phyloP scores from a whole-genome alignment of 768 basidiomycete species.

The Panaeolus cyanescens region DNA sequence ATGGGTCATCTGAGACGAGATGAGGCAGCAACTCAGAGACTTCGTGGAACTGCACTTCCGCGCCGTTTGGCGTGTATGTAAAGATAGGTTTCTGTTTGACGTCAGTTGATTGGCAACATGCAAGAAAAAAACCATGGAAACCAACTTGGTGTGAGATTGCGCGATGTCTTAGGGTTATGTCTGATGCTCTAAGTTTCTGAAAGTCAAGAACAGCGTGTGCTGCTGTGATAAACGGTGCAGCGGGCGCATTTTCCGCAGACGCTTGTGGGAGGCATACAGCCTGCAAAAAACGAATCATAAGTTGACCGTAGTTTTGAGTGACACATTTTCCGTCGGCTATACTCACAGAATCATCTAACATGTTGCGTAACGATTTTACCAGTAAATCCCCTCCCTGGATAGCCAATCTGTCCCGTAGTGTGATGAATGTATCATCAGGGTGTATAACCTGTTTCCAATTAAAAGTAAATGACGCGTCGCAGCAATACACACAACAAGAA shows the following conservation, averaged over 20 bases:
- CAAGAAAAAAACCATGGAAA: constrained; percentile 1
- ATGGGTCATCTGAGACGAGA: not conserved
- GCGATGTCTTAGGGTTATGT: constrained; percentile 55
- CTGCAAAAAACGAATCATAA: constrained; percentile 35
- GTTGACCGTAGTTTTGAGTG: not conserved
- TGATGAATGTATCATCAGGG: constrained; percentile 48
- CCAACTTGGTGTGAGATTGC: constrained; percentile 72
- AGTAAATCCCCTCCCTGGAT: constrained; percentile 67
- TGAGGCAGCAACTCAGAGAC: not conserved
- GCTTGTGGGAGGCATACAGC: constrained; percentile 51
- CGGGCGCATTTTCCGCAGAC: constrained; percentile 31
- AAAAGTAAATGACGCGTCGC: not conserved
- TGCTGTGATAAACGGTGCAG: constrained; percentile 62
- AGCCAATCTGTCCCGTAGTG: constrained; percentile 62
- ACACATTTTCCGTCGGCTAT: constrained; percentile 3
- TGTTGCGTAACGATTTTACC: constrained; percentile 66
- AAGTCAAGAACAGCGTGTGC: constrained; percentile 60
- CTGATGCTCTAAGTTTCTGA: constrained; percentile 51
- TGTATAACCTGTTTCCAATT: constrained; percentile 49
- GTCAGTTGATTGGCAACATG: not conserved
- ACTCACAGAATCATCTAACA: constrained; percentile 57
- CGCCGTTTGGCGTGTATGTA: constrained; percentile 14
- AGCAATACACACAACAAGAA: not conserved
- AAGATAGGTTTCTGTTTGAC: constrained; percentile 15
- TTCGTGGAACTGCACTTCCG: constrained; percentile 13